phyloP scores from a whole-genome alignment of 2,329 filamentous ascomycete species.

The Paraphaeosphaeria sporulosa region DNA sequence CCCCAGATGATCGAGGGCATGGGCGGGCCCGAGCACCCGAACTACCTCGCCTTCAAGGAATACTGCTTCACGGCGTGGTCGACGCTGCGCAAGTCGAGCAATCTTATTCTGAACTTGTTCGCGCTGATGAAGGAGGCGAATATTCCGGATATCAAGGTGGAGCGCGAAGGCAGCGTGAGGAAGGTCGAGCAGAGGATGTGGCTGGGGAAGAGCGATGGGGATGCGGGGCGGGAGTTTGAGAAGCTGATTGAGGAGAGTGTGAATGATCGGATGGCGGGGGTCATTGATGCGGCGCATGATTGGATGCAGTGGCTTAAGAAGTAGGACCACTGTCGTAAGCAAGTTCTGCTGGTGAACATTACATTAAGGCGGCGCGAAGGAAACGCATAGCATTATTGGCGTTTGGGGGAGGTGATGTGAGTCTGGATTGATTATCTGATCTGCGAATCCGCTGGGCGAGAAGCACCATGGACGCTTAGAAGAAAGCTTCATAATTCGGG shows the following conservation, averaged over 20 bases:
- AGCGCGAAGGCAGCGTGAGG: slow-evolving; percentile 90
- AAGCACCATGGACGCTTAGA: background rate
- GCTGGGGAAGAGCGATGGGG: slow-evolving; percentile 88
- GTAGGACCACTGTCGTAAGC: slow-evolving; percentile 15
- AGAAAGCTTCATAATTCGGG: background rate
- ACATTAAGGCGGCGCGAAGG: too few relatives aligned
- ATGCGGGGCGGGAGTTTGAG: slow-evolving; percentile 87
- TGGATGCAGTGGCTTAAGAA: slow-evolving; percentile 90
- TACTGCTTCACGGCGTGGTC: slow-evolving; percentile 97
- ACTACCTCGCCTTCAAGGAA: slow-evolving; percentile 90
- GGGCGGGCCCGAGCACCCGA: slow-evolving; percentile 81
- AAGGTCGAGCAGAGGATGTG: slow-evolving; percentile 97
- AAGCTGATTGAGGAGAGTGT: slow-evolving; percentile 89
- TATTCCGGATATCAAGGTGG: slow-evolving; percentile 91
- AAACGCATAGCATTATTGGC: too few relatives aligned
- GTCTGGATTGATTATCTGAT: too few relatives aligned
- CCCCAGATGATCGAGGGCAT: slow-evolving; percentile 99
- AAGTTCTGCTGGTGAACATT: too few relatives aligned
- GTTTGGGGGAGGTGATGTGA: too few relatives aligned
- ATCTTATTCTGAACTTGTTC: slow-evolving; percentile 93
- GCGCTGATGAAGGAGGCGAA: slow-evolving; percentile 97
- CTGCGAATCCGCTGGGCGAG: too few relatives aligned
- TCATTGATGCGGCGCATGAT: slow-evolving; percentile 94
- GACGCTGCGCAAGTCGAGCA: slow-evolving; percentile 86
- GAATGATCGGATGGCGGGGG: slow-evolving; percentile 81